Conservation (phyloP, 2,329 filamentous ascomycete genomes). For the Hypomyces rosellus region DNA sequence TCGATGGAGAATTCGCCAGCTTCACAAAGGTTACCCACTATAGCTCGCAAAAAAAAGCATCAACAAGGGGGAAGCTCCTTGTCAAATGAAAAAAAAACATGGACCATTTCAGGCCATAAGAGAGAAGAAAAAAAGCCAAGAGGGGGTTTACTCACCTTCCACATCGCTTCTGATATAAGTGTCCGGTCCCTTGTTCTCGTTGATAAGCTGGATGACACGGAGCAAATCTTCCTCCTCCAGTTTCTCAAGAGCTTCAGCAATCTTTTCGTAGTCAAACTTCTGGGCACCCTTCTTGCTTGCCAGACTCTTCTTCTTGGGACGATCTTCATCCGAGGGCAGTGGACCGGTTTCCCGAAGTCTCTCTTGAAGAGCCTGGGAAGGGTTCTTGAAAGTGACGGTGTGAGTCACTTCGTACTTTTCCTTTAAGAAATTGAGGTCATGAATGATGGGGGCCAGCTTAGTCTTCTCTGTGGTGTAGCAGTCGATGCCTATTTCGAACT, state of each 20-base stretch:
- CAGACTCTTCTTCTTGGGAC: slow-evolving; percentile 54
- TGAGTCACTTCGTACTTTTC: slow-evolving; percentile 79
- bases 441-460: slow-evolving; percentile 65
- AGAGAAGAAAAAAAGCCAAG: not conserved
- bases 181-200: slow-evolving; percentile 90
- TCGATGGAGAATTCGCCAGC: slow-evolving; percentile 98
- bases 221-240: slow-evolving; percentile 88
- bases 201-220: slow-evolving; percentile 94
- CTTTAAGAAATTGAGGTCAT: slow-evolving; percentile 88
- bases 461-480: slow-evolving; percentile 81
- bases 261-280: slow-evolving; percentile 82
- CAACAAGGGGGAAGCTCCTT: slow-evolving; percentile 19
- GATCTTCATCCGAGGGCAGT: slow-evolving; percentile 67
- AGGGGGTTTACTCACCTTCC: slow-evolving; percentile 61
- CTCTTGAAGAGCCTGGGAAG: slow-evolving; percentile 76
- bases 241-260: slow-evolving; percentile 85
- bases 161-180: slow-evolving; percentile 97
- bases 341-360: slow-evolving; percentile 77
- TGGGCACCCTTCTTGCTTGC: slow-evolving; percentile 73
- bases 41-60: slow-evolving; percentile 23
- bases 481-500: slow-evolving; percentile 91
- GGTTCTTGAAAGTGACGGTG: slow-evolving; percentile 82
- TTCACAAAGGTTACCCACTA: slow-evolving; percentile 33
- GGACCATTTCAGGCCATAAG: not conserved
- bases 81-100: slow-evolving; percentile 8